Base-by-base conservation (phyloP, 2,329 filamentous ascomycete genomes). In the Fusarium newnesense region DNA sequence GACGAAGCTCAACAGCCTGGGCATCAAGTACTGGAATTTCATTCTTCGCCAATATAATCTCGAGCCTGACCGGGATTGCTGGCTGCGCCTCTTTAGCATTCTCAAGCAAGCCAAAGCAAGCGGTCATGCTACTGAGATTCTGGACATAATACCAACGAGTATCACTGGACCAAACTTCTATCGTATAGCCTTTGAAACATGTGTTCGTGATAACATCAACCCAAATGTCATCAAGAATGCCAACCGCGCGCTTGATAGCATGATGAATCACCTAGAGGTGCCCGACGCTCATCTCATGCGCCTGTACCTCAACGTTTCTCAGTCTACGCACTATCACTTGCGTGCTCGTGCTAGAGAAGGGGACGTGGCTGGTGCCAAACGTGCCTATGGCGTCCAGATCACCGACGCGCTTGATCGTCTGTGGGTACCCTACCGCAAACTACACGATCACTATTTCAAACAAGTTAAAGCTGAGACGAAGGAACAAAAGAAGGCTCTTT, bases 181-280 rank as follows among this genome's bases (percentile, higher is more conserved):
- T 83, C 88, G 89, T 60, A 88, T 94, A 52, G 94, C 92, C 60
- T 90, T 98, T 85, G 87, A 88, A 71, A 87, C 90, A 9, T 97
- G 95, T 80, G 84, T 90, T 30, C 89, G 92, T 64, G 94, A 98
- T 84, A 92, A 91, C 78, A 90, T 91, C 62, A 97, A 97, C 80
- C 85, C 81, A n/a, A 88, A 91, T 59, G 88, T 89, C 28, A 88
- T 97, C 72, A 82, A 85, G 7, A 87, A 92, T 73, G 92, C 93
- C 9, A 89, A 85, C 57, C 81, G 85, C 57, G 85, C 97, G 32
- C 83, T 97, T 36, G 85, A 90, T 59, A 79, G 88, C 57, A 95
- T 95, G 92, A 60, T 79, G 42, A 57, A 65, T 30, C 76, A 78
- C 26, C 77, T 81, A 56, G 46, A 79, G 16, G 78, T 83, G 7